Evolutionary conservation across 228 moss, liverwort and hornwort species (phyloP).

Genomic region (Sphagnum fallax): DNA sequence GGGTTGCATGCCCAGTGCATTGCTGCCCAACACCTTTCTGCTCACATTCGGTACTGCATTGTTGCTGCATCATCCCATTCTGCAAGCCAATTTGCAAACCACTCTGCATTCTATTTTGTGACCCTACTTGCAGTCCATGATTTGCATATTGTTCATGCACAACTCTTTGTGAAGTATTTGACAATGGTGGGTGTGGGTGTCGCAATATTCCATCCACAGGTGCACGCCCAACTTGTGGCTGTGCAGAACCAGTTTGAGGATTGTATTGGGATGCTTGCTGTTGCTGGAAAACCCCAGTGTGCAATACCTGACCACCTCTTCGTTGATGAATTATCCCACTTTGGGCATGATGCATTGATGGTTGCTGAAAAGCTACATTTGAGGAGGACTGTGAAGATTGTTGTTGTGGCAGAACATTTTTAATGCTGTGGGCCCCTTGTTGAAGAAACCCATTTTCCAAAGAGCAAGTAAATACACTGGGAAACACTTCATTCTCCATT

Average conservation of each 20-base stretch:
- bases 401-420: constrained; percentile 23
- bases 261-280: neutral
- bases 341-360: constrained; percentile 21
- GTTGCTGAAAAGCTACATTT: constrained; percentile 11
- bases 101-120: constrained; percentile 10
- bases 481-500: constrained; percentile 42
- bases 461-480: constrained; percentile 37
- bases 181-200: neutral
- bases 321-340: constrained; percentile 21
- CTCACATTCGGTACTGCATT: too few relatives aligned
- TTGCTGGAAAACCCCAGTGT: constrained; percentile 5
- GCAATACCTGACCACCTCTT: constrained; percentile 7
- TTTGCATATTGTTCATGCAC: constrained; percentile 11
- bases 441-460: constrained; percentile 24
- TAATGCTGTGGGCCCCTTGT: constrained; percentile 24
- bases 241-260: constrained; percentile 18
- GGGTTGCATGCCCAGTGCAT: too few relatives aligned
- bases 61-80: constrained; percentile 29
- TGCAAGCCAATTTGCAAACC: constrained; percentile 7
- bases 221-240: constrained; percentile 28
- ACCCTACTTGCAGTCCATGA: neutral
- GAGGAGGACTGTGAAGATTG: constrained; percentile 16
- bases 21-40: too few relatives aligned
- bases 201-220: constrained; percentile 15
- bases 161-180: neutral